Percentiles rank a stretch among this genome's conserved stretches.
These are phyloP conservation scores for Dentiscutata heterogama DNA, from an alignment of 371 early-diverging fungal species.

Conservation along the genomic window DNA sequence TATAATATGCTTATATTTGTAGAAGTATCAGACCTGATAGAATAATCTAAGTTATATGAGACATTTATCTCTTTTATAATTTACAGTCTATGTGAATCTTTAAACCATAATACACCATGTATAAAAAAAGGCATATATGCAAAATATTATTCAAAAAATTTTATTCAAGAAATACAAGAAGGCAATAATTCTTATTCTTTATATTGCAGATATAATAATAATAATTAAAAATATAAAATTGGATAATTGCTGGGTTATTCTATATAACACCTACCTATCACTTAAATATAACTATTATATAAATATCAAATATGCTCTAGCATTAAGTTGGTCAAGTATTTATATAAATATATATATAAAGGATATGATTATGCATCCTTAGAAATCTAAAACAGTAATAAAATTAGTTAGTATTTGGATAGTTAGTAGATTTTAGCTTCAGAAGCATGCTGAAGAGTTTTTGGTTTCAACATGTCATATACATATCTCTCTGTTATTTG, in stretches of 20 bases:
- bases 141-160: conserved; percentile 48
- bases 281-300: too few species aligned
- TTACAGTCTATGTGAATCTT: conserved; percentile 51
- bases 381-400: conserved; percentile 49
- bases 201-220: conserved; percentile 37
- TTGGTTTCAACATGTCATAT: conserved; percentile 37
- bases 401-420: not conserved
- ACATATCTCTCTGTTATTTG: conserved; percentile 36
- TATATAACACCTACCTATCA: too few species aligned
- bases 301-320: too few species aligned
- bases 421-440: not conserved
- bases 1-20: conserved; percentile 45
- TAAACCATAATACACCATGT: conserved; percentile 48
- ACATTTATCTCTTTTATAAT: too few species aligned
- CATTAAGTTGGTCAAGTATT: too few species aligned
- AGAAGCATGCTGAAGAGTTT: too few species aligned
- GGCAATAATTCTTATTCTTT: conserved; percentile 44
- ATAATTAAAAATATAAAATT: too few species aligned
- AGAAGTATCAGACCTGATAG: conserved; percentile 48
- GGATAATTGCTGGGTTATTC: too few species aligned
- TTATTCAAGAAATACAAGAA: conserved; percentile 40
- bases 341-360: too few species aligned
- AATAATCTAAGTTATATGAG: conserved; percentile 31
- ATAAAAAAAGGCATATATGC: conserved; percentile 50
- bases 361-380: too few species aligned